These are phyloP conservation scores for Pyrenochaeta sp. DNA, from an alignment of 2,329 filamentous ascomycete genomes.

Conservation along the genomic window DNA sequence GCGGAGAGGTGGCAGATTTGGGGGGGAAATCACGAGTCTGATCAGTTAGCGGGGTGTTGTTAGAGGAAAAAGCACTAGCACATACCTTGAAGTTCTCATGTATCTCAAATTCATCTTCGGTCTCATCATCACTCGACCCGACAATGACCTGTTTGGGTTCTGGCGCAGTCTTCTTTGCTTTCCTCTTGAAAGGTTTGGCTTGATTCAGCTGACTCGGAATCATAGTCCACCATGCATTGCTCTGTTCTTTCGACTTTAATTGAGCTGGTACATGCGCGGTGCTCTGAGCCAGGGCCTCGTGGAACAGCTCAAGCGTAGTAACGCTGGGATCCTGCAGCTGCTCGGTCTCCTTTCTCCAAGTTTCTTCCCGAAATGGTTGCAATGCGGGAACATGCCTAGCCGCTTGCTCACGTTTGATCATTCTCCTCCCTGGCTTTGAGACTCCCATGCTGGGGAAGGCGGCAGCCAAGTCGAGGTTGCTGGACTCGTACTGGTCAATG, in stretches of 20 bases:
- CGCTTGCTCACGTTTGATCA: constrained; percentile 59
- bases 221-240: constrained; percentile 29
- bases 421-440: constrained; percentile 53
- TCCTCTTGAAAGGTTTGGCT: constrained; percentile 18
- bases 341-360: constrained; percentile 51
- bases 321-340: constrained; percentile 30
- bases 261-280: constrained; percentile 33
- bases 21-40: constrained; percentile 16
- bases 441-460: constrained; percentile 64
- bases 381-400: constrained; percentile 63
- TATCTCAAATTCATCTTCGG: constrained; percentile 47
- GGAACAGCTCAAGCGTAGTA: constrained; percentile 42
- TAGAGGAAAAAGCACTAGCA: too few relatives aligned
- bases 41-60: constrained; percentile 17
- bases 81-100: constrained; percentile 44
- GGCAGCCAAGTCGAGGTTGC: constrained; percentile 62
- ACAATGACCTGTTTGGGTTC: constrained; percentile 9
- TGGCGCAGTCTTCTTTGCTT: constrained; percentile 8
- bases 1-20: constrained; percentile 1
- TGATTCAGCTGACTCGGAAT: constrained; percentile 19
- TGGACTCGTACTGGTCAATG: constrained; percentile 64
- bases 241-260: constrained; percentile 23
- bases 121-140: constrained; percentile 37
- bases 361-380: constrained; percentile 59
- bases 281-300: constrained; percentile 41